These are phyloP conservation scores for Uronychia binucleata DNA, from an alignment of 73 alveolate species.

Conservation along the genomic window DNA sequence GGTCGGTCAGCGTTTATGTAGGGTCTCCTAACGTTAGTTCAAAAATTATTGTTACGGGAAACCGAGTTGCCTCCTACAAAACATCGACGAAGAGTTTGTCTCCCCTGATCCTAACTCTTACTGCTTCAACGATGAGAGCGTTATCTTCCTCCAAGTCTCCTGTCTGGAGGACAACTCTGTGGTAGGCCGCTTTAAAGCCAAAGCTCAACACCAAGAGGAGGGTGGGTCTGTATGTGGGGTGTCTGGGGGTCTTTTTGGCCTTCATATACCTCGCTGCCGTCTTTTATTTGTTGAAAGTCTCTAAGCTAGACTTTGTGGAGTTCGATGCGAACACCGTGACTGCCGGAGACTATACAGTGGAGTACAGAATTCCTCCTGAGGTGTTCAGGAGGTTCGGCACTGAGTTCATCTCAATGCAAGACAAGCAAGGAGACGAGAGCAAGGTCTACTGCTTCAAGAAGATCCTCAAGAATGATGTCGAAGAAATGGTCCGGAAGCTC, in stretches of 20 bases:
- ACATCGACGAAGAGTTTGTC: neutral
- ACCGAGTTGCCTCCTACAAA: neutral
- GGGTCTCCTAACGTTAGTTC: neutral
- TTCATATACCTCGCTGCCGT: constrained; percentile 23
- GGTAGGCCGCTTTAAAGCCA: neutral
- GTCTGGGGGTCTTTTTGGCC: constrained; percentile 25
- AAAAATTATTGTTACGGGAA: neutral
- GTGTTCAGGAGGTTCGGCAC: constrained; percentile 6
- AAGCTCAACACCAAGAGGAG: neutral
- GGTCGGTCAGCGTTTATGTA: neutral
- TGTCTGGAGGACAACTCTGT: constrained; percentile 2
- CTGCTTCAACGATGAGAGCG: constrained; percentile 26
- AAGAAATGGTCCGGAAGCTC: neutral
- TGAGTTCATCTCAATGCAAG: neutral
- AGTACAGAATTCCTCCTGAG: neutral
- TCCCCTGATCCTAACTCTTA: neutral
- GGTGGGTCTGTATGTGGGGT: constrained; percentile 17
- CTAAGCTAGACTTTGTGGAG: constrained; percentile 29
- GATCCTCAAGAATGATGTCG: constrained; percentile 25
- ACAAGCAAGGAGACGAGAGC: neutral
- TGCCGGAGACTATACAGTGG: constrained; percentile 57
- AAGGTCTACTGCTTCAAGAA: constrained; percentile 23
- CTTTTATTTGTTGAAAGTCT: constrained; percentile 8
- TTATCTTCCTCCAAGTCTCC: constrained; percentile 23
- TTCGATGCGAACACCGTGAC: constrained; percentile 58